These are phyloP conservation scores for Puccinia sorghi DNA, from an alignment of 1,284 basidiomycete genomes.

Conservation along the genomic window DNA sequence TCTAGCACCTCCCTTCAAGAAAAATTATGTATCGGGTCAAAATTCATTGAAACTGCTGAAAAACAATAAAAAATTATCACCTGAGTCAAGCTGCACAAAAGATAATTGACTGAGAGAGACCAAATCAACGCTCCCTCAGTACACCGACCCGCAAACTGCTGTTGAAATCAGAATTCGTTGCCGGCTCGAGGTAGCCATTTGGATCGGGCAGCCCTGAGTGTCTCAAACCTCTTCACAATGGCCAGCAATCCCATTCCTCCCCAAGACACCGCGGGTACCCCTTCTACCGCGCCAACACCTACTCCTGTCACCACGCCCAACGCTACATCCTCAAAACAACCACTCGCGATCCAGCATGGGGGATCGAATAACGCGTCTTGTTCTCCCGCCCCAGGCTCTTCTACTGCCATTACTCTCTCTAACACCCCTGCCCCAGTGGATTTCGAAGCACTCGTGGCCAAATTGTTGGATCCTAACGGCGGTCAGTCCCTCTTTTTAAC, in stretches of 20 bases:
- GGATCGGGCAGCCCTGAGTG: slow-evolving; percentile 1
- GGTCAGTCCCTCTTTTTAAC: slow-evolving; percentile 51
- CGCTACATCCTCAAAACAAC: slow-evolving; percentile 15
- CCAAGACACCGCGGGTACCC: slow-evolving; percentile 26
- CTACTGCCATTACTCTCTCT: slow-evolving; percentile 7
- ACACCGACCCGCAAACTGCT: neutral
- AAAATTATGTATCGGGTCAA: neutral
- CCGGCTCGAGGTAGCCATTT: neutral
- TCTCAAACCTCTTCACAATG: neutral
- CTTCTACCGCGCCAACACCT: slow-evolving; percentile 30
- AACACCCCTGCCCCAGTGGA: slow-evolving; percentile 46
- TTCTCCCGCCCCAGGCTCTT: slow-evolving; percentile 25
- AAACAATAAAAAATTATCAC: neutral
- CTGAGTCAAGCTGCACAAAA: neutral
- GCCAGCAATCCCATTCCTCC: slow-evolving; percentile 12
- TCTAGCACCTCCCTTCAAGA: neutral
- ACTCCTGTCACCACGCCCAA: slow-evolving; percentile 24
- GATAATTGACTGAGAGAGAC: neutral
- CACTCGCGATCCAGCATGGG: neutral
- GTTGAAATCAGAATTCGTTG: neutral
- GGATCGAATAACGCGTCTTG: slow-evolving; percentile 17
- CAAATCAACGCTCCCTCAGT: neutral
- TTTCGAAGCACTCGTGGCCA: slow-evolving; percentile 53
- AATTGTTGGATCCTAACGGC: slow-evolving; percentile 52
- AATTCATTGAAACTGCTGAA: neutral